Evolutionary conservation across 306 rosid genomes (phyloP).

Genomic region (Acacia crassicarpa): DNA sequence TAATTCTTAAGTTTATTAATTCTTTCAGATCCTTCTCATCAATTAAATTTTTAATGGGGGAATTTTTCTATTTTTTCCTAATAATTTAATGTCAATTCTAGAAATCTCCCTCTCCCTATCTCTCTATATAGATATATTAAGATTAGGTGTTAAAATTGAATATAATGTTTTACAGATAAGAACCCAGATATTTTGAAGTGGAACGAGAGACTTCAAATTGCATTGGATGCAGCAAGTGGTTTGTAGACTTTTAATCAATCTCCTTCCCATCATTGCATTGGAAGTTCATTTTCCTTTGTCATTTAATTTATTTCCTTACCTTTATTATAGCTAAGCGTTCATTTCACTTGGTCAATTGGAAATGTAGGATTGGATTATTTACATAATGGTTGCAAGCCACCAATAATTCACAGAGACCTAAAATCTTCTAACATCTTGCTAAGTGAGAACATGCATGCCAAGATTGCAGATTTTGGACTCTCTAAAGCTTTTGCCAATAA

Average conservation of each 20-base stretch:
- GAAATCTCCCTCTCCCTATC: too few relatives aligned
- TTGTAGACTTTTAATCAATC: neutral
- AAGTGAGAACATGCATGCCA: neutral
- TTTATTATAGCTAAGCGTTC: neutral
- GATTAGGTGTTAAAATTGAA: too few relatives aligned
- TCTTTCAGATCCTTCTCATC: too few relatives aligned
- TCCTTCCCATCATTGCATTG: neutral
- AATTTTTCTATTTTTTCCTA: too few relatives aligned
- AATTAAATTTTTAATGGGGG: too few relatives aligned
- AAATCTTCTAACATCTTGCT: slow-evolving; percentile 40
- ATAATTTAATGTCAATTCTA: neutral
- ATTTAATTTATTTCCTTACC: neutral
- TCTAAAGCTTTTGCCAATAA: neutral
- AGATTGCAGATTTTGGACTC: neutral
- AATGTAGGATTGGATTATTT: slow-evolving; percentile 38
- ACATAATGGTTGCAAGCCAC: slow-evolving; percentile 41
- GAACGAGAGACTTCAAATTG: slow-evolving; percentile 30
- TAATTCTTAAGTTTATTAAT: too few relatives aligned
- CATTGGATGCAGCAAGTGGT: slow-evolving; percentile 30
- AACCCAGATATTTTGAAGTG: slow-evolving; percentile 26
- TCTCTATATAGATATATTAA: too few relatives aligned
- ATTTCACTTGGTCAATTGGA: too few relatives aligned
- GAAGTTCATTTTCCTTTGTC: neutral
- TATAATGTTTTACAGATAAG: neutral
- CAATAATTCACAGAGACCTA: slow-evolving; percentile 46